Base-by-base conservation (phyloP, 257 asterid species). In the Coffea canephora region DNA sequence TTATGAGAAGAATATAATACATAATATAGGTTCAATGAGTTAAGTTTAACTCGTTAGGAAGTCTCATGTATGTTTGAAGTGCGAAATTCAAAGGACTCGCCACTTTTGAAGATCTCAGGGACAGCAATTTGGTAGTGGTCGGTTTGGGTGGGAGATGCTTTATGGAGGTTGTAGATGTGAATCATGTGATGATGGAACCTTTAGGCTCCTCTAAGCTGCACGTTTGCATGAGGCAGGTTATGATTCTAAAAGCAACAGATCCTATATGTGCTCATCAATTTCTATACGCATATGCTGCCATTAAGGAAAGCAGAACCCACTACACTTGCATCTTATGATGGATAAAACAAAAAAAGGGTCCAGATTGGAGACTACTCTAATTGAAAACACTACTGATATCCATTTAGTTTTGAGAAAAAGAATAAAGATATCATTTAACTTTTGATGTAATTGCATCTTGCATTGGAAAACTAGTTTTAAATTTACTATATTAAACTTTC, bases 181-280 rank as follows among this genome's bases (percentile, higher is more conserved):
- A n/a, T n/a, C n/a, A n/a, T n/a, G n/a, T 43, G 5, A 79, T 79
- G 61, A 79, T 79, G 46, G 21, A n/a, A 19, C 18, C 36, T 54
- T 70, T 39, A 70, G 66, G 75, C 71, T 70, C 82, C 77, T 71
- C 41, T 21, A 45, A 16, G 75, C 77, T 71, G 69, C 73, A 79
- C 64, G 65, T 71, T 79, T 79, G 78, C 77, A 34, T 12, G 59
- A 71, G 65, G 69, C 46, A 71, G 69, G 59, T 79, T 66, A 52
- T 49, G 61, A 71, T 79, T 43, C 71, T 72, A 67, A 36, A 48
- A 41, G 10, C 23, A 0, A 23, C 0, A 25, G 2, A 14, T 21
- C 61, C 15, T 6, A 1, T 43, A 19, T 43, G 14, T 70, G 25
- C 64, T 4, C n/a, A 55, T 43, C 10, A 18, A 4, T 41, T 11